Conservation (phyloP, 2,329 filamentous ascomycete genomes). For the Escovopsis weberi region DNA sequence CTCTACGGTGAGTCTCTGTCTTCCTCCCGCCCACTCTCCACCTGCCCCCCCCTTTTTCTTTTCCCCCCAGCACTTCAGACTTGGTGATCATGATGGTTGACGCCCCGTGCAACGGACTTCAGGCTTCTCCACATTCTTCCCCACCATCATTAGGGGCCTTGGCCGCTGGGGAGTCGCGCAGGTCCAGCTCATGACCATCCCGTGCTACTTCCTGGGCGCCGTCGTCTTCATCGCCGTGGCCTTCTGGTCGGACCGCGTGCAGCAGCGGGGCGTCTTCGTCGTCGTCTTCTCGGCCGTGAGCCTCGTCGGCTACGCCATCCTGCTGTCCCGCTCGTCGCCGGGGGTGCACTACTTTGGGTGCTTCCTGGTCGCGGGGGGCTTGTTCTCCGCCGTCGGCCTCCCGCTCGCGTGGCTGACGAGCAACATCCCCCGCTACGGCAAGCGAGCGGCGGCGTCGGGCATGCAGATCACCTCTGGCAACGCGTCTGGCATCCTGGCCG, state of each 20-base stretch:
- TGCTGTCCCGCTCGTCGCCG: constrained; percentile 44
- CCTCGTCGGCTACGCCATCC: constrained; percentile 52
- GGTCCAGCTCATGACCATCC: constrained; percentile 64
- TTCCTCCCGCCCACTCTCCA: background rate
- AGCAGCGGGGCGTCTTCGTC: constrained; percentile 50
- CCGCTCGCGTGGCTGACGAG: constrained; percentile 48
- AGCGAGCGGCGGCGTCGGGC: constrained; percentile 57
- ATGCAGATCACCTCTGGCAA: constrained; percentile 60
- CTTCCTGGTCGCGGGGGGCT: constrained; percentile 58
- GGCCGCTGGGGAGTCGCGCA: constrained; percentile 47
- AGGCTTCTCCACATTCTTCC: constrained; percentile 64
- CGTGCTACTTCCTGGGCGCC: constrained; percentile 61
- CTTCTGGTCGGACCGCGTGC: constrained; percentile 50
- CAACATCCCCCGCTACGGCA: constrained; percentile 62
- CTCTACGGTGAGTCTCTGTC: constrained; percentile 38
- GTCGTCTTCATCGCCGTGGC: constrained; percentile 53
- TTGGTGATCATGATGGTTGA: background rate
- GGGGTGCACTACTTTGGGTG: constrained; percentile 62
- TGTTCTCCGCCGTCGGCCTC: constrained; percentile 47
- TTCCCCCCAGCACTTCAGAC: too few relatives aligned
- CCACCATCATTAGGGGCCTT: constrained; percentile 61
- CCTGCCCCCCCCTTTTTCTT: too few relatives aligned
- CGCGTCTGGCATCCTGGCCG: constrained; percentile 55
- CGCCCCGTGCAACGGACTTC: background rate
- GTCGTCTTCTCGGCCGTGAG: constrained; percentile 48